Base-by-base conservation (phyloP, 2,329 filamentous ascomycete genomes). In the Thelonectria olida region DNA sequence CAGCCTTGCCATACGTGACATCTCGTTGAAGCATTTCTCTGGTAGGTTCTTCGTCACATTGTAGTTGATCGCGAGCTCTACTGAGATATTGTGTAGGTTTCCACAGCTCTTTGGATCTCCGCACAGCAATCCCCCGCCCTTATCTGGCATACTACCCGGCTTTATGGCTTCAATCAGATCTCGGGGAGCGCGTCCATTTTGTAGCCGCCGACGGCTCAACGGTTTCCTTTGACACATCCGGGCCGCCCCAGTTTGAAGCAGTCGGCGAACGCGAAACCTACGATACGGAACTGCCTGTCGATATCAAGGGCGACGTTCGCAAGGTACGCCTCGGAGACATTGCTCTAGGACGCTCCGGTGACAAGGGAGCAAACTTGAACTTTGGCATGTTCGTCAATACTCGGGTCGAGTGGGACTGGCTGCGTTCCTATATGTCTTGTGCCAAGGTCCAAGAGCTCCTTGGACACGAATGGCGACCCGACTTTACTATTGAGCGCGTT, bases 391-490 rank as follows among this genome's bases (percentile, higher is more conserved):
- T n/a, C n/a, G n/a, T n/a, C n/a, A n/a, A n/a, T n/a, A n/a, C n/a
- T n/a, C n/a, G n/a, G n/a, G n/a, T n/a, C n/a, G n/a, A n/a, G n/a
- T n/a, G n/a, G n/a, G n/a, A n/a, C 64, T 77, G 72, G 67, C 74
- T 74, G 53, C 77, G n/a, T n/a, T n/a, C n/a, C n/a, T n/a, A n/a
- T n/a, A n/a, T n/a, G n/a, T n/a, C n/a, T n/a, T n/a, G n/a, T n/a
- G n/a, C n/a, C n/a, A n/a, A n/a, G n/a, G n/a, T n/a, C n/a, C n/a
- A 74, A 10, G 67, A 76, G 36, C 72, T 84, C 2, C 72, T 84
- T 1, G 81, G 75, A 1, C 73, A 79, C 9, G 82, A 84, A 58
- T 82, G 79, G 76, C 63, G 74, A 5, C 72, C 78, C 23, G 63
- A 66, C 15, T 80, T 76, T 62, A 73, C 68, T 17, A 68, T 83